Base-by-base conservation (phyloP, 257 asterid genomes). In the Solanum chmielewskii region DNA sequence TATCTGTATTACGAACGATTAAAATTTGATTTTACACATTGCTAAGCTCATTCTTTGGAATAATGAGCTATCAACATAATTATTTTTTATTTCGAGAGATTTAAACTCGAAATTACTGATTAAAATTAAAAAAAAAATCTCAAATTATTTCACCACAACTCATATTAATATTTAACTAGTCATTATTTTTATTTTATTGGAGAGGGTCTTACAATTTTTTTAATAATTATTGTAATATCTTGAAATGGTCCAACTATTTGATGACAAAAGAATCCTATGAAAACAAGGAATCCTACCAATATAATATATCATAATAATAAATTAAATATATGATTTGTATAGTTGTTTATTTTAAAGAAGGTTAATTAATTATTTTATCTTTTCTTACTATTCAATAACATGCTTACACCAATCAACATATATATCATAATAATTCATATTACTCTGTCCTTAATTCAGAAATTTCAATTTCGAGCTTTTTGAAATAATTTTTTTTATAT, bases 391-490 rank as follows among this genome's bases (percentile, higher is more conserved):
- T 27, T 47, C 42, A 80, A 45, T 47, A 27, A 80, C 44, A 80
- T 27, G 84, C 41, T 45, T 44, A 16, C 64, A 78, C 45, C 41
- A 8, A 45, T 11, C 16, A 25, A 78, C 25, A 44, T 41, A 78
- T n/a, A 16, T 31, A 31, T 29, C 77, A 5, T 0, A 31, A 15
- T 70, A n/a, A 31, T 12, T 70, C 1, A 27, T 8, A 15, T 70
- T 31, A 0, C 1, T 31, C 6, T 1, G 5, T 16, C 4, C 1
- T 14, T 14, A 69, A 69, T 3, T 29, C 1, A 14, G 0, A 16
- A 0, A 0, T 31, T 23, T 33, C 1, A 9, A 0, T 0, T 71
- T 33, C 8, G 0, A 71, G 13, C 1, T 20, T 20, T 0, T 33
- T 1, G 0, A 0, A 71, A 71, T 71, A 33, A 1, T 4, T 8